phyloP scores from a whole-genome alignment of 164 flowering plant species.

The Kalanchoe fedtschenkoi region DNA sequence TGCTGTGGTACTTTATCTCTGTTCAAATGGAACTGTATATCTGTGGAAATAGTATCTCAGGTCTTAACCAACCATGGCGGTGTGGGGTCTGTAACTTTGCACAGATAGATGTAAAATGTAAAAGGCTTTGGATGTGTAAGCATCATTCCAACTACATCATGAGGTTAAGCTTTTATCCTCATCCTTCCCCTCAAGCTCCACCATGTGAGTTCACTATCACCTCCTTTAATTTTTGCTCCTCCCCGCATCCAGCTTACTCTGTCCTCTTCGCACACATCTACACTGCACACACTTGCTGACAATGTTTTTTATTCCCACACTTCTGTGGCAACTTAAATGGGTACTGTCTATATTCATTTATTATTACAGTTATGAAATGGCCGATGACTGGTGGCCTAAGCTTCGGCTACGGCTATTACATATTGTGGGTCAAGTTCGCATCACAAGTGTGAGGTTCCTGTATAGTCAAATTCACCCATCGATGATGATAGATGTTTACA shows the following conservation, averaged over 20 bases:
- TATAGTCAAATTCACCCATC: not conserved
- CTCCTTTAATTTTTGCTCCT: not conserved
- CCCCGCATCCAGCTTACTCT: not conserved
- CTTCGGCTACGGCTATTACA: not conserved
- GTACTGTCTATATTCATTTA: constrained; percentile 2
- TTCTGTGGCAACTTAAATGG: not conserved
- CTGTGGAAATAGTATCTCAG: not conserved
- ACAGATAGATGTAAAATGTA: not conserved
- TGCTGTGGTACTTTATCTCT: not conserved
- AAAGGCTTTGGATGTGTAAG: not conserved
- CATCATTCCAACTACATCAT: not conserved
- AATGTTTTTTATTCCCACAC: not conserved
- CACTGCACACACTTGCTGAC: constrained; percentile 1
- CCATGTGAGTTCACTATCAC: not conserved
- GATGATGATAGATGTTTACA: not conserved
- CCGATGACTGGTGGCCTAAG: constrained; percentile 1
- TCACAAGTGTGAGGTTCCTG: not conserved
- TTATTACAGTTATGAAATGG: not conserved
- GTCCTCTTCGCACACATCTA: not conserved
- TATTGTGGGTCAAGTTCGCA: not conserved
- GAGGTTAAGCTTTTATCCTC: not conserved
- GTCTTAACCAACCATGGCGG: not conserved
- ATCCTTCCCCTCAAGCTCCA: not conserved
- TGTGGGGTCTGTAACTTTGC: not conserved
- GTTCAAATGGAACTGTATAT: not conserved